These are phyloP conservation scores for Alternaria sp. DNA, from an alignment of 2,329 filamentous ascomycete species.

Conservation along the genomic window DNA sequence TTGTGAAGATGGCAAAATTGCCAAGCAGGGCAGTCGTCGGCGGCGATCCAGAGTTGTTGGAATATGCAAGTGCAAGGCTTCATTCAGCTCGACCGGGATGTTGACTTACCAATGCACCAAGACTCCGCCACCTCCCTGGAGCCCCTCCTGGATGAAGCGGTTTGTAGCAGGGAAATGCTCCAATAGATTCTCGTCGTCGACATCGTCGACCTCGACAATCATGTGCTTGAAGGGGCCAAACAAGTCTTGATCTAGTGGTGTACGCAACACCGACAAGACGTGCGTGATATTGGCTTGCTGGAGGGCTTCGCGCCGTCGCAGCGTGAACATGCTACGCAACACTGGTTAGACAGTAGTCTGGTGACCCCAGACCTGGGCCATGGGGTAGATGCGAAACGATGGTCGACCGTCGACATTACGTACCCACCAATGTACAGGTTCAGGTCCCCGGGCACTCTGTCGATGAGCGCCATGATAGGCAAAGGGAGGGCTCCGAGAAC, in stretches of 20 bases:
- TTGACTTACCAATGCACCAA: slow-evolving; percentile 73
- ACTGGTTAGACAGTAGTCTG: slow-evolving; percentile 32
- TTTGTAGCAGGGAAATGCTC: slow-evolving; percentile 80
- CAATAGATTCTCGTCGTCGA: slow-evolving; percentile 86
- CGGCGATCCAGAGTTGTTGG: slow-evolving; percentile 38
- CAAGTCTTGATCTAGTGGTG: slow-evolving; percentile 62
- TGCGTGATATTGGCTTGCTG: slow-evolving; percentile 81
- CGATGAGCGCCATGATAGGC: slow-evolving; percentile 63
- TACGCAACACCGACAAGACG: slow-evolving; percentile 80
- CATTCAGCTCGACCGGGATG: slow-evolving; percentile 47
- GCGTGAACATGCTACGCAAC: slow-evolving; percentile 72
- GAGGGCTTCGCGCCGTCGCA: slow-evolving; percentile 75
- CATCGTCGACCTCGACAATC: slow-evolving; percentile 85
- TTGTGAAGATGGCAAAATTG: slow-evolving; percentile 44
- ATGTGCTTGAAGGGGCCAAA: slow-evolving; percentile 73
- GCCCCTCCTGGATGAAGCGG: slow-evolving; percentile 79
- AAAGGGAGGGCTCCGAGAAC: slow-evolving; percentile 17
- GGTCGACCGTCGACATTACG: slow-evolving; percentile 41
- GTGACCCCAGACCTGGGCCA: slow-evolving; percentile 13
- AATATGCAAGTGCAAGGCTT: slow-evolving; percentile 39
- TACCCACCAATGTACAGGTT: slow-evolving; percentile 83
- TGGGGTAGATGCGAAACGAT: slow-evolving; percentile 25
- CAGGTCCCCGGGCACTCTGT: slow-evolving; percentile 71
- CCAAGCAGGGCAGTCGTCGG: slow-evolving; percentile 36
- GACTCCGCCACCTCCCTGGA: slow-evolving; percentile 67